phyloP scores from a whole-genome alignment of 1,284 basidiomycete species.

The Pyrrhoderma noxium region DNA sequence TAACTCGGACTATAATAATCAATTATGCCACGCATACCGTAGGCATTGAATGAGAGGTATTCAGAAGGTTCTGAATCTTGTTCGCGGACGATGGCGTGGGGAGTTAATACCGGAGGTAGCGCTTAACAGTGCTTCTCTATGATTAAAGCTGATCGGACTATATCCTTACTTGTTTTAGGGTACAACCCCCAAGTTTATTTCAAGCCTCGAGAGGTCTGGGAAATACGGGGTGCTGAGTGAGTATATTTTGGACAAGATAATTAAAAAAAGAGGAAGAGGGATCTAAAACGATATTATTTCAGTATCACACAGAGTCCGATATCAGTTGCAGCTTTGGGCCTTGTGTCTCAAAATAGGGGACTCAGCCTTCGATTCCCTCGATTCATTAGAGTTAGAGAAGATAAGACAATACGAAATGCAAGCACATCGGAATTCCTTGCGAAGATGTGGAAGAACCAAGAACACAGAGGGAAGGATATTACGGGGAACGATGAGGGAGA shows the following conservation, averaged over 20 bases:
- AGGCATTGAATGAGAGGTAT: conserved; percentile 54
- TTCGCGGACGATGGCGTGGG: conserved; percentile 51
- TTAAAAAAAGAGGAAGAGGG: too few relatives aligned
- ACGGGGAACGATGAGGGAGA: conserved; percentile 47
- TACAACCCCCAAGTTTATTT: conserved; percentile 81
- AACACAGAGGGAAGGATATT: conserved; percentile 33
- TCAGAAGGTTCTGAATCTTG: conserved; percentile 59
- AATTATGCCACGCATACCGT: not conserved
- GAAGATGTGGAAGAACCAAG: conserved; percentile 61
- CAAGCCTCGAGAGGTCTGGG: conserved; percentile 83
- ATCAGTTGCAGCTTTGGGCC: conserved; percentile 72
- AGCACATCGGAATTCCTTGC: conserved; percentile 71
- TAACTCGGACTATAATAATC: not conserved
- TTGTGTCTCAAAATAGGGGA: conserved; percentile 64
- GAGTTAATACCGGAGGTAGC: conserved; percentile 65
- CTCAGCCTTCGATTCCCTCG: conserved; percentile 85
- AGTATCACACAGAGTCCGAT: conserved; percentile 87
- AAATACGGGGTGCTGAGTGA: conserved; percentile 86
- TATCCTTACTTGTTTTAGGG: conserved; percentile 34
- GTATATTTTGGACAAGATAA: conserved; percentile 19
- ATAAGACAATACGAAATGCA: conserved; percentile 73
- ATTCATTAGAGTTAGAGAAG: conserved; percentile 74
- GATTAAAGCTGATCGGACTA: conserved; percentile 10
- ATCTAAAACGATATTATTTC: conserved; percentile 8
- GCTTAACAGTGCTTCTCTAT: conserved; percentile 1